Evolutionary conservation across 495 filamentous ascomycete genomes (phyloP).

Genomic region (Neurospora sp.): DNA sequence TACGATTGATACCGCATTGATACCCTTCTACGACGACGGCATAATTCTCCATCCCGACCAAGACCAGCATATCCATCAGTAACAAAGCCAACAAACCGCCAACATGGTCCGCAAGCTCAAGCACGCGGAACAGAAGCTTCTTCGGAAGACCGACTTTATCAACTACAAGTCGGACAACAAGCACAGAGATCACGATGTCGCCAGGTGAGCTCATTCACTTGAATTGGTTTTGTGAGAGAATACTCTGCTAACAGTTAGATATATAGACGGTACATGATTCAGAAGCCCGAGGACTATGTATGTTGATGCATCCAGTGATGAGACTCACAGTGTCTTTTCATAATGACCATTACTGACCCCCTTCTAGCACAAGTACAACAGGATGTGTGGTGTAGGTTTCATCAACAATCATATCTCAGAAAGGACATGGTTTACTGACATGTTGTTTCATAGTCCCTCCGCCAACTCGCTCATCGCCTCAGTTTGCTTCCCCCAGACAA

Average conservation of each 20-base stretch:
- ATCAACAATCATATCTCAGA: background rate
- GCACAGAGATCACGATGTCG: constrained; percentile 67
- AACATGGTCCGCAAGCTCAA: constrained; percentile 87
- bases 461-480: constrained; percentile 75
- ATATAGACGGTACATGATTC: constrained; percentile 68
- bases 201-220: constrained; percentile 22
- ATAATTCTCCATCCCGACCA: background rate
- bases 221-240: background rate
- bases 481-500: constrained; percentile 63
- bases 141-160: constrained; percentile 91
- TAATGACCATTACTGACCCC: constrained; percentile 5
- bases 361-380: constrained; percentile 74
- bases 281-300: constrained; percentile 60
- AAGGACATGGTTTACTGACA: background rate
- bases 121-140: constrained; percentile 58
- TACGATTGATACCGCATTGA: background rate
- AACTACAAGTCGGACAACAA: constrained; percentile 81
- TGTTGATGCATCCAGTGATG: constrained; percentile 36
- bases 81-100: background rate
- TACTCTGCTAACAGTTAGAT: constrained; percentile 1
- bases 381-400: constrained; percentile 51
- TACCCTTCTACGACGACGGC: background rate
- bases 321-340: constrained; percentile 44
- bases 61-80: background rate
- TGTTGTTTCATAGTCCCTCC: constrained; percentile 41